Base-by-base conservation (phyloP, 208 protist species). In the Trypanosoma conorhini region DNA sequence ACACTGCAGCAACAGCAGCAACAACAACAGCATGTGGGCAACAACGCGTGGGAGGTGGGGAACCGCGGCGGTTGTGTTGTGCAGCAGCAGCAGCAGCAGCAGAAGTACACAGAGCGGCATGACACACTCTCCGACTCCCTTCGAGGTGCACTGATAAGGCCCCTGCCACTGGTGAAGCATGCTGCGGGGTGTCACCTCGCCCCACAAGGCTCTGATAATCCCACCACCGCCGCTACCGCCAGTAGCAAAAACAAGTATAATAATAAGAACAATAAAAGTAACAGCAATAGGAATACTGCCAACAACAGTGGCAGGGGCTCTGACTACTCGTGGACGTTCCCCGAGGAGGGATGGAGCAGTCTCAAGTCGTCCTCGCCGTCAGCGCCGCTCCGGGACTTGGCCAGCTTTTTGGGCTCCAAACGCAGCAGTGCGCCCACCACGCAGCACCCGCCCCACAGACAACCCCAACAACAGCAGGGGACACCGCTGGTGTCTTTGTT, bases 1-100 rank as follows among this genome's bases (percentile, higher is more conserved):
- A 66, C 51, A 21, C 21, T 72, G 26, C 61, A 64, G n/a, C 69
- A 46, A 26, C 50, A 67, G 44, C 12, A 64, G 50, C 21, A 58
- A 21, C 52, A 44, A 67, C 38, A 67, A 44, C 26, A 65, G 13
- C 40, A 19, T 5, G 9, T 9, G 4, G 54, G 3, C 44, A 7
- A 67, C n/a, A n/a, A n/a, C n/a, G n/a, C n/a, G n/a, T n/a, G n/a
- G n/a, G n/a, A n/a, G n/a, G n/a, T n/a, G n/a, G n/a, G n/a, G n/a
- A n/a, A n/a, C n/a, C n/a, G n/a, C n/a, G n/a, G n/a, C n/a, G n/a
- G n/a, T n/a, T n/a, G n/a, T n/a, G n/a, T n/a, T n/a, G n/a, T n/a
- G 19, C 40, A 50, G 22, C 55, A 60, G 28, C 35, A 69, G 28
- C 33, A 51, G 21, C 33, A 69, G 24, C 19, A 40, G 19, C 35